Evolutionary conservation across 495 filamentous ascomycete genomes (phyloP).

Genomic region (Penicillium mononematosum): DNA sequence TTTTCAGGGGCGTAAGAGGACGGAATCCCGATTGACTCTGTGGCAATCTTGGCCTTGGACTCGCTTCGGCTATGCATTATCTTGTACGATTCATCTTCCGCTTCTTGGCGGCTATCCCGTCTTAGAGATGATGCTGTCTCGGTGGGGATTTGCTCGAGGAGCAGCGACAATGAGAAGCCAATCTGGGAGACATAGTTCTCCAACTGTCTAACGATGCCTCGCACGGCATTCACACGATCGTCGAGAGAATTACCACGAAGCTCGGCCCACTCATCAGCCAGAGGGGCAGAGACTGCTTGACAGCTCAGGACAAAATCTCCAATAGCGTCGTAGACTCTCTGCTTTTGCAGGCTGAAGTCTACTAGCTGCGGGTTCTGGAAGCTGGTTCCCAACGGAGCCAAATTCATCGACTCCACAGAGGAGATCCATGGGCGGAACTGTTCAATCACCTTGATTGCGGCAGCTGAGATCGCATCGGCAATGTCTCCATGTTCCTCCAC

Average conservation of each 20-base stretch:
- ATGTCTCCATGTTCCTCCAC: constrained; percentile 67
- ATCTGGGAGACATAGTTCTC: constrained; percentile 86
- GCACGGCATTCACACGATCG: constrained; percentile 75
- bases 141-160: constrained; percentile 72
- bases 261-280: constrained; percentile 94
- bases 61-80: constrained; percentile 34
- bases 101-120: constrained; percentile 41
- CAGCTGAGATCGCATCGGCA: constrained; percentile 69
- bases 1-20: constrained; percentile 63
- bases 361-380: constrained; percentile 81
- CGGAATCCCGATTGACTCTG: constrained; percentile 56
- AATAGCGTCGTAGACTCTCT: constrained; percentile 86
- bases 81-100: constrained; percentile 31
- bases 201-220: constrained; percentile 70
- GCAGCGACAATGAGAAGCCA: constrained; percentile 79
- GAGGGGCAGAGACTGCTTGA: constrained; percentile 81
- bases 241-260: constrained; percentile 89
- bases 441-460: constrained; percentile 75
- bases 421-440: constrained; percentile 85
- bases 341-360: constrained; percentile 88
- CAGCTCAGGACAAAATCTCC: constrained; percentile 84
- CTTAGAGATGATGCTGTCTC: constrained; percentile 32
- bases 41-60: constrained; percentile 34
- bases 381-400: constrained; percentile 67
- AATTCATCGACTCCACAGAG: constrained; percentile 82